Evolutionary conservation across 2,329 filamentous ascomycete species (phyloP).

Genomic region (Magnaporthiopsis poae): DNA sequence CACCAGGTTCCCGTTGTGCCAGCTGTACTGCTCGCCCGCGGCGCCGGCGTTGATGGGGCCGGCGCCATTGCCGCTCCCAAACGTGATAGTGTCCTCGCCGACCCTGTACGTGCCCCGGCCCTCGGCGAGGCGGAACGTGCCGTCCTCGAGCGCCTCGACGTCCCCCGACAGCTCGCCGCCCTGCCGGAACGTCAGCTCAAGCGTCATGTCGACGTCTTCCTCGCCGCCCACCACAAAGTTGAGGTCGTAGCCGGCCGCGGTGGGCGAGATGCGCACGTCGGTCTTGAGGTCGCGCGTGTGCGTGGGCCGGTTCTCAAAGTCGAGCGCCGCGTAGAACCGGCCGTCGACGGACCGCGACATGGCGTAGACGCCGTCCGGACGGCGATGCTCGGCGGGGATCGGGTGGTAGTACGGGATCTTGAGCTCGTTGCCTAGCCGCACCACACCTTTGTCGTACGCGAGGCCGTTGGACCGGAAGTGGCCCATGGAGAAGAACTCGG

Average conservation of each 20-base stretch:
- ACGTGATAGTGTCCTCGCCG: slow-evolving; percentile 3
- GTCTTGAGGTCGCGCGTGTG: slow-evolving; percentile 5
- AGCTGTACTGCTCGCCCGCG: slow-evolving; percentile 4
- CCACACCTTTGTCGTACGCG: not conserved
- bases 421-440: slow-evolving; percentile 1
- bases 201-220: slow-evolving; percentile 2
- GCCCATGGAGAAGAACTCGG: slow-evolving; percentile 8
- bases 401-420: slow-evolving; percentile 6
- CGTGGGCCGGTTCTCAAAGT: slow-evolving; percentile 3
- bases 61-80: slow-evolving; percentile 2
- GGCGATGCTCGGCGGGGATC: slow-evolving; percentile 1
- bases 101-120: slow-evolving; percentile 3
- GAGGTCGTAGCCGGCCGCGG: slow-evolving; percentile 2
- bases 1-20: slow-evolving; percentile 3
- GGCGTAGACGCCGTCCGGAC: not conserved
- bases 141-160: not conserved
- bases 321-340: slow-evolving; percentile 2
- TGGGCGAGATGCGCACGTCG: slow-evolving; percentile 1
- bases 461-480: slow-evolving; percentile 5
- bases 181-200: slow-evolving; percentile 2
- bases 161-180: not conserved
- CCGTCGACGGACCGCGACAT: slow-evolving; percentile 5
- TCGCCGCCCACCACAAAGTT: slow-evolving; percentile 4
- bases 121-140: not conserved
- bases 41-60: slow-evolving; percentile 1